These are phyloP conservation scores for Ceratocystis harringtonii DNA, from an alignment of 2,329 filamentous ascomycete genomes.

Conservation along the genomic window DNA sequence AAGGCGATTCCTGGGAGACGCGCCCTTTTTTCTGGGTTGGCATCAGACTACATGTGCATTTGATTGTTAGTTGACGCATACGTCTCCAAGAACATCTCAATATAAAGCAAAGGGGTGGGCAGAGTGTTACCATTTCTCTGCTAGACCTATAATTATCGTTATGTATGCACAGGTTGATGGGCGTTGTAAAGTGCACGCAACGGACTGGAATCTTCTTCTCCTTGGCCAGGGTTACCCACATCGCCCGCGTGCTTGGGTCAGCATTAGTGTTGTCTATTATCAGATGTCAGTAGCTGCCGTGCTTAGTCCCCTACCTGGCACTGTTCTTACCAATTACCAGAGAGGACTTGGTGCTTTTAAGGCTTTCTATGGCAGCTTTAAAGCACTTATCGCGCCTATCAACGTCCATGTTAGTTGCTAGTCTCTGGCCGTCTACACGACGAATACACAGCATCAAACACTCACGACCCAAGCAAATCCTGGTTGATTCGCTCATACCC, in stretches of 20 bases:
- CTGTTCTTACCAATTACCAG: slow-evolving; percentile 57
- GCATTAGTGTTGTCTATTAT: slow-evolving; percentile 84
- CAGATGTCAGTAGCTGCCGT: background rate
- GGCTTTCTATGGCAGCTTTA: slow-evolving; percentile 51
- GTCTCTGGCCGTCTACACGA: too few relatives aligned
- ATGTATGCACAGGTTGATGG: slow-evolving; percentile 57
- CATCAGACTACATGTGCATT: background rate
- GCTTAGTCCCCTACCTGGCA: background rate
- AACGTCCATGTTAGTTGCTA: background rate
- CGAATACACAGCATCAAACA: slow-evolving; percentile 18
- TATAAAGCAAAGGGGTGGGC: too few relatives aligned
- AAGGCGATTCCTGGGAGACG: slow-evolving; percentile 71
- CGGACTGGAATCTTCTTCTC: slow-evolving; percentile 60
- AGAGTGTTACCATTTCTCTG: slow-evolving; percentile 29
- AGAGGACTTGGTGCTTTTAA: slow-evolving; percentile 46
- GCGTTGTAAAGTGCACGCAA: slow-evolving; percentile 70
- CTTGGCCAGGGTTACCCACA: slow-evolving; percentile 63
- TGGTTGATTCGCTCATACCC: slow-evolving; percentile 82
- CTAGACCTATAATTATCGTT: slow-evolving; percentile 74
- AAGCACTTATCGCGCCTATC: slow-evolving; percentile 47
- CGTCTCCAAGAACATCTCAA: too few relatives aligned
- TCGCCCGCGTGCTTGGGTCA: slow-evolving; percentile 56
- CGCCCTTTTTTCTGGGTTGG: slow-evolving; percentile 65
- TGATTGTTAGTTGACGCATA: too few relatives aligned
- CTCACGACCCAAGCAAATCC: slow-evolving; percentile 59